A percentile compares a stretch with the other conserved stretches of the same genome.
Evolutionary conservation across 805 yeast genomes (phyloP).

Genomic region (Candida boleticola): DNA sequence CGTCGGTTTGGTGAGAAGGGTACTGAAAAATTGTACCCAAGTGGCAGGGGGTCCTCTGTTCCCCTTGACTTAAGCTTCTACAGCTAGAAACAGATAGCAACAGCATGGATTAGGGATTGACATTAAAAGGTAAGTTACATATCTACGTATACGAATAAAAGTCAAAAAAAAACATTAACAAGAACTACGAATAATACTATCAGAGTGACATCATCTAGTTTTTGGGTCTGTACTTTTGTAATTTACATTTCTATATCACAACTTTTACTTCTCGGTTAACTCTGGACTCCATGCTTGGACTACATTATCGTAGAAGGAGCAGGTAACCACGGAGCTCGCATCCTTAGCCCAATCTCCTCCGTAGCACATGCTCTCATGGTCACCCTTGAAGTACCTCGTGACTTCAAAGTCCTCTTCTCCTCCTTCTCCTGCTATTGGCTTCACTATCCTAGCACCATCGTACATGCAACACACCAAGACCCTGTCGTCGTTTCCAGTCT

Average conservation of each 20-base stretch:
- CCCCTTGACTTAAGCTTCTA: constrained; percentile 60
- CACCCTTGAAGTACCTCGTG: constrained; percentile 50
- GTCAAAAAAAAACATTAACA: too few relatives aligned
- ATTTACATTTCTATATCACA: too few relatives aligned
- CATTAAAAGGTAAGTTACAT: too few relatives aligned
- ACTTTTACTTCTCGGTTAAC: too few relatives aligned
- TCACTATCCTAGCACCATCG: constrained; percentile 79
- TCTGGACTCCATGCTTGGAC: constrained; percentile 68
- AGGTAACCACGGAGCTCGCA: constrained; percentile 59
- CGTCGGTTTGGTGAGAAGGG: constrained; percentile 64
- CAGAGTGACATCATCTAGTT: too few relatives aligned
- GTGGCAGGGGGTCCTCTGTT: constrained; percentile 92
- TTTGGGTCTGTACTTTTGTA: too few relatives aligned
- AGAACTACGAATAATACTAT: too few relatives aligned
- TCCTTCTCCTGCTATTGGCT: constrained; percentile 8
- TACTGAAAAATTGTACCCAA: constrained; percentile 75
- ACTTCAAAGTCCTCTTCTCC: constrained; percentile 26
- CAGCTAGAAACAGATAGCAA: too few relatives aligned
- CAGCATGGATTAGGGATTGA: too few relatives aligned
- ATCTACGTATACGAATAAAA: too few relatives aligned
- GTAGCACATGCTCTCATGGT: constrained; percentile 90
- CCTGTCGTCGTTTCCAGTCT: constrained; percentile 36
- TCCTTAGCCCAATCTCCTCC: constrained; percentile 84
- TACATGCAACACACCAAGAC: constrained; percentile 91
- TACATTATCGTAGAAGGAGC: constrained; percentile 87